These are phyloP conservation scores for Fusarium sp. DNA, from an alignment of 2,329 filamentous ascomycete species.

Conservation along the genomic window DNA sequence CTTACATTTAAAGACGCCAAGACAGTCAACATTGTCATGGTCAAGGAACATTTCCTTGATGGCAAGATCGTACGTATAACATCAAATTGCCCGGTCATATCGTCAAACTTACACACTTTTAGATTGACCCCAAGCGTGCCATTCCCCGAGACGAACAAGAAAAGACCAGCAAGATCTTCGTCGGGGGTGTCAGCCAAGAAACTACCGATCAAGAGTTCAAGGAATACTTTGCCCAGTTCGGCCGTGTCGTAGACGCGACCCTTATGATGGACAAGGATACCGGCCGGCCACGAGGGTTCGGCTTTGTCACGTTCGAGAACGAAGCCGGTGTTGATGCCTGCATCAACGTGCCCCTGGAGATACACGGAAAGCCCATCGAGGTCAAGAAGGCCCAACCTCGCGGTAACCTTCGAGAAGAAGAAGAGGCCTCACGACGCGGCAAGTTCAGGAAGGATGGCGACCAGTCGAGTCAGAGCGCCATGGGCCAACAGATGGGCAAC, in stretches of 20 bases:
- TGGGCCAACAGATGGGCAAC: constrained; percentile 60
- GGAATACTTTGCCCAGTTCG: constrained; percentile 96
- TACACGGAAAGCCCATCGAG: constrained; percentile 95
- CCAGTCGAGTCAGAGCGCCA: constrained; percentile 57
- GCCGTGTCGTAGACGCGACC: constrained; percentile 94
- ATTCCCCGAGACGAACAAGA: constrained; percentile 98
- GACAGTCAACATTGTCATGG: constrained; percentile 99
- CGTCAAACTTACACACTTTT: constrained; percentile 38
- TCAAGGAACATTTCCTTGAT: constrained; percentile 98
- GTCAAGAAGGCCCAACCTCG: constrained; percentile 98
- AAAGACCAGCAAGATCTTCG: constrained; percentile 98
- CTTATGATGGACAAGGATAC: constrained; percentile 99
- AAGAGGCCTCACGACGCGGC: constrained; percentile 75
- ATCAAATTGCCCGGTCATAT: not conserved
- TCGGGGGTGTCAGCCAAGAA: constrained; percentile 96
- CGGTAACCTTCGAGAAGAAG: constrained; percentile 93
- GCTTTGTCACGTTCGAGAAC: constrained; percentile 97
- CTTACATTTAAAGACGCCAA: constrained; percentile 98
- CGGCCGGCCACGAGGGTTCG: constrained; percentile 94
- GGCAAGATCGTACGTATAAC: constrained; percentile 88
- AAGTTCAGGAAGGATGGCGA: constrained; percentile 70
- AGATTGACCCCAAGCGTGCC: constrained; percentile 98
- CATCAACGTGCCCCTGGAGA: constrained; percentile 85
- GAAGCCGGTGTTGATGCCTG: constrained; percentile 95
- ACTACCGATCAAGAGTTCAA: constrained; percentile 96